Evolutionary conservation across 192 early-diverging fungal species (phyloP), one percentile per base, ranked within the genome.

Genomic region (Coemansia sp.): DNA sequence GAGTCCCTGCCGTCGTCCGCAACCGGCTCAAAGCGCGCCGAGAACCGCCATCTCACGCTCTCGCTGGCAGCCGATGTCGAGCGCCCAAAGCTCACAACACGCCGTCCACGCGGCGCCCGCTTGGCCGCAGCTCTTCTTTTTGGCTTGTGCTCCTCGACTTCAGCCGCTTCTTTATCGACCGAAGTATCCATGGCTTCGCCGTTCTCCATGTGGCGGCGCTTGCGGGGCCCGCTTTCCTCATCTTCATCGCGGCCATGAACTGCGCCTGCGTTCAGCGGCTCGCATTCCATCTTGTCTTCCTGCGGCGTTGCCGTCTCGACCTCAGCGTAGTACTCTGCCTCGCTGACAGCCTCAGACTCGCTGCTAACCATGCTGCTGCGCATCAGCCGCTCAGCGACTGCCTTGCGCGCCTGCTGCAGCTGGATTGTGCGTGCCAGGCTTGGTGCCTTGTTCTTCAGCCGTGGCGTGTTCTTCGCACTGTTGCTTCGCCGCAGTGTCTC

Each of bases 361-460:
- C 14, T n/a, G 50, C 30, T 33, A 31, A 54, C 54, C 6, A 33
- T 54, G 22, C 31, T 53, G 56, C 47, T 50, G 17, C 65, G 58
- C n/a, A 72, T 40, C 2, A 79, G 70, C 15, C 76, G 66, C 20
- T 81, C 68, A 8, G 72, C 72, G 37, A 81, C 73, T 7, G 70
- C 72, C 61, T 67, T 72, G 56, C 79, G 79, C 23, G 79, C 72
- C 50, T 81, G 79, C 62, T 75, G 73, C 47, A 81, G 55, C 65
- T 81, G 79, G 40, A 81, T 81, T 14, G 73, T 75, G 22, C 70
- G 61, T 9, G 79, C 79, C 41, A 81, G 70, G 17, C 79, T 81
- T 0, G 79, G 79, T 0, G 65, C 73, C 6, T 69, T 62, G 30
- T 45, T 67, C 48, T 72, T 62, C 31, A 59, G 57, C 20, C 68